Evolutionary conservation across 371 early-diverging fungal species (phyloP).

Genomic region (Batkoa obscura): DNA sequence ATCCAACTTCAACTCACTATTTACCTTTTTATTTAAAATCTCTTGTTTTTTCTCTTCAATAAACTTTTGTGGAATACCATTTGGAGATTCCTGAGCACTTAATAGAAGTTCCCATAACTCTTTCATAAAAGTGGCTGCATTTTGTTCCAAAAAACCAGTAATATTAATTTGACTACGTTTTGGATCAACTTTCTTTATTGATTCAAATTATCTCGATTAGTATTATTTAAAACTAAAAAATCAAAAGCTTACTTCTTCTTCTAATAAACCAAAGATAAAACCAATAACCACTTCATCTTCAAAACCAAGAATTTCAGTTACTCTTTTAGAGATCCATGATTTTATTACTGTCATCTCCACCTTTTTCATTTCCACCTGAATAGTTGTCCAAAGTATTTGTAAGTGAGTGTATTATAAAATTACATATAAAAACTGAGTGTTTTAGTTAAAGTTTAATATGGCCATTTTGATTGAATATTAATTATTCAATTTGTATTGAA

Average conservation of each 20-base stretch:
- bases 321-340: conserved; percentile 62
- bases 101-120: conserved; percentile 79
- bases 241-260: conserved; percentile 33
- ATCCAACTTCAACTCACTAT: no score
- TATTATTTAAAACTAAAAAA: not conserved
- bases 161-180: conserved; percentile 80
- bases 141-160: conserved; percentile 82
- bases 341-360: conserved; percentile 61
- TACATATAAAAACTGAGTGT: not conserved
- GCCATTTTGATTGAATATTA: not conserved
- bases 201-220: not conserved
- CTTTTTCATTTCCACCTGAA: conserved; percentile 71
- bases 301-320: conserved; percentile 62
- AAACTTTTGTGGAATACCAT: conserved; percentile 73
- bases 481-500: not conserved
- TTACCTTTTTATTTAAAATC: not conserved
- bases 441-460: not conserved
- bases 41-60: conserved; percentile 74
- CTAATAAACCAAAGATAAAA: conserved; percentile 61
- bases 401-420: no score
- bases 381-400: no score
- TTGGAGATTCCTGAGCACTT: conserved; percentile 62
- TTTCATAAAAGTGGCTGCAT: conserved; percentile 56
- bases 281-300: conserved; percentile 90
- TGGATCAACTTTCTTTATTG: conserved; percentile 51